Percentiles rank a stretch among this genome's conserved stretches.
Evolutionary conservation across 768 basidiomycete genomes (phyloP).

Genomic region (Russula sp.): DNA sequence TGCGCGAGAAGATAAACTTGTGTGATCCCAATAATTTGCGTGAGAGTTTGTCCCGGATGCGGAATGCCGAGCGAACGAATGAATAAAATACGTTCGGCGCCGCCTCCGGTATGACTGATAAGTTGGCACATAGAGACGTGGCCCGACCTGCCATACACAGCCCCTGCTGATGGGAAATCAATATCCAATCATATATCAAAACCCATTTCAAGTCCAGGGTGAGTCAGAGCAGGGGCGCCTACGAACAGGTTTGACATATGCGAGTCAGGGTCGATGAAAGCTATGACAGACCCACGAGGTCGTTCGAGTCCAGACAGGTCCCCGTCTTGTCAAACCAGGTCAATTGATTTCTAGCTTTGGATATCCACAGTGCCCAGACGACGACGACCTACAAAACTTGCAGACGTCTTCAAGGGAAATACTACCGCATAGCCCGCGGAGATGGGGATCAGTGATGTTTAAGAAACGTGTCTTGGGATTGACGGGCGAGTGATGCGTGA

Average conservation of each 20-base stretch:
- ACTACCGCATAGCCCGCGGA: background rate
- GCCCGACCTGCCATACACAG: background rate
- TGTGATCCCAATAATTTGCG: background rate
- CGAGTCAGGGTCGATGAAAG: background rate
- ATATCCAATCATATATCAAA: constrained; percentile 14
- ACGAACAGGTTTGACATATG: background rate
- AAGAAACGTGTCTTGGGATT: background rate
- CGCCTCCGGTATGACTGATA: no score
- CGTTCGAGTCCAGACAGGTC: background rate
- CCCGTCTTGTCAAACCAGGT: background rate
- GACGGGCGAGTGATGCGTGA: background rate
- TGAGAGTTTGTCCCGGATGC: background rate
- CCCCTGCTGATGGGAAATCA: constrained; percentile 19
- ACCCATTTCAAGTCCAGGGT: background rate
- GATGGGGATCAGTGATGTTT: background rate
- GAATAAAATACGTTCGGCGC: no score
- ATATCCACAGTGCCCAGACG: background rate
- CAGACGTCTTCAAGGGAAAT: background rate
- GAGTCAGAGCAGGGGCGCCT: background rate
- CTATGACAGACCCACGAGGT: background rate
- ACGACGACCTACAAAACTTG: background rate
- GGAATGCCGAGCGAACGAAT: background rate
- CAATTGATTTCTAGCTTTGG: background rate
- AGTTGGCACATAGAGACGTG: background rate
- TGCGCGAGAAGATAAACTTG: background rate